Evolutionary conservation across 495 filamentous ascomycete genomes (phyloP), one percentile per base, ranked within the genome.

Genomic region (Stereocaulon alpinum): DNA sequence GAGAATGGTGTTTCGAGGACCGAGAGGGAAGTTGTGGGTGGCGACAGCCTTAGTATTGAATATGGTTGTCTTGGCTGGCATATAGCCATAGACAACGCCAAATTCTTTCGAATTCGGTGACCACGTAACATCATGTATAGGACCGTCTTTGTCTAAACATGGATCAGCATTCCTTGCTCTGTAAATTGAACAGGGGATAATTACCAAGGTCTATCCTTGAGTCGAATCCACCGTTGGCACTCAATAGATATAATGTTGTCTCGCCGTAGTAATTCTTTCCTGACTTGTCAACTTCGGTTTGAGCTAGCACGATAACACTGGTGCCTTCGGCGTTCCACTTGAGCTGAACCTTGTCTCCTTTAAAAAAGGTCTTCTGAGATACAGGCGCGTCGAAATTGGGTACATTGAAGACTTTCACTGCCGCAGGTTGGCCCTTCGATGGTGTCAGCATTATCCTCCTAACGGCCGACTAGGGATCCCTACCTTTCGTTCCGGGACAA

Each of bases 231-330:
- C 91, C 92, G 67, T 87, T 91, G 54, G 90, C 86, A 72, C 89
- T 95, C 58, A 98, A 80, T 65, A 98, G 79, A 74, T 97, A 98
- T 68, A 98, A 83, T 56, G 88, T 98, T 2, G 93, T 97, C 78
- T 98, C 93, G 67, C 94, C 93, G 64, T 98, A 96, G 75, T 98
- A 98, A 76, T 86, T 95, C 81, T 96, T 96, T 69, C 93, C 93
- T 41, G 90, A 89, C 72, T 91, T 93, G 72, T 98, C 93, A 44
- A 97, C 93, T 50, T 98, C 93, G 15, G 93, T 98, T 77, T 97
- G 93, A 63, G 93, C 91, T 68, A 98, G 83, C 63, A 97, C 92
- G 70, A 98, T 89, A 66, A 97, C 71, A 66, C 82, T 91, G 11
- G 89, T 95, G 17, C 93, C 93, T 56, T 88, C 79, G 43, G 81